Evolutionary conservation across 2,329 filamentous ascomycete species (phyloP).

Genomic region (Chaetomium sp.): DNA sequence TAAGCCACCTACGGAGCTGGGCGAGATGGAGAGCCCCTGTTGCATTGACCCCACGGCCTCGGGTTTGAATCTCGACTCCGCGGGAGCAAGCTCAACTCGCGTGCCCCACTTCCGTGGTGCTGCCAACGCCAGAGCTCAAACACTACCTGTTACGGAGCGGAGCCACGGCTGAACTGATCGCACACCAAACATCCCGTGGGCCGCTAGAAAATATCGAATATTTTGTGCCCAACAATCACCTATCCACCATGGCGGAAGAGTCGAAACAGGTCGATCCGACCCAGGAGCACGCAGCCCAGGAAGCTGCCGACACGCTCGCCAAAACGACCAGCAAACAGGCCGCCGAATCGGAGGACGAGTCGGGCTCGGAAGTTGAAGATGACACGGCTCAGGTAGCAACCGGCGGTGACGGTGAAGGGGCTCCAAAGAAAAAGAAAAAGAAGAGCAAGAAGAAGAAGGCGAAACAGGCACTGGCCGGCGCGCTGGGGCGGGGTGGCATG

Average conservation of each 20-base stretch:
- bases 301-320: constrained; percentile 43
- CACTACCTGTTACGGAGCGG: background rate
- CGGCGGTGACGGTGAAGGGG: constrained; percentile 34
- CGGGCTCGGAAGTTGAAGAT: constrained; percentile 46
- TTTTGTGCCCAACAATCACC: background rate
- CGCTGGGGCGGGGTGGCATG: constrained; percentile 35
- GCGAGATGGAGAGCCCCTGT: background rate
- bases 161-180: background rate
- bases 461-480: constrained; percentile 48
- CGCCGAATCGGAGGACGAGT: constrained; percentile 52
- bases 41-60: too few relatives aligned
- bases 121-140: background rate
- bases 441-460: constrained; percentile 66
- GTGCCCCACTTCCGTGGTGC: background rate
- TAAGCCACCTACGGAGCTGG: background rate
- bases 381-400: constrained; percentile 43
- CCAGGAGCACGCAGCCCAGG: constrained; percentile 47
- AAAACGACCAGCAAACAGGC: constrained; percentile 45
- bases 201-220: background rate
- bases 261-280: constrained; percentile 62
- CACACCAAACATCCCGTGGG: background rate
- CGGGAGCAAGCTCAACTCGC: background rate
- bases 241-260: constrained; percentile 53
- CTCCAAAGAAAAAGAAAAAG: constrained; percentile 63
- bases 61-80: constrained; percentile 1